Conservation (phyloP, 1,284 basidiomycete genomes). For the Macrocystidia cucumis region DNA sequence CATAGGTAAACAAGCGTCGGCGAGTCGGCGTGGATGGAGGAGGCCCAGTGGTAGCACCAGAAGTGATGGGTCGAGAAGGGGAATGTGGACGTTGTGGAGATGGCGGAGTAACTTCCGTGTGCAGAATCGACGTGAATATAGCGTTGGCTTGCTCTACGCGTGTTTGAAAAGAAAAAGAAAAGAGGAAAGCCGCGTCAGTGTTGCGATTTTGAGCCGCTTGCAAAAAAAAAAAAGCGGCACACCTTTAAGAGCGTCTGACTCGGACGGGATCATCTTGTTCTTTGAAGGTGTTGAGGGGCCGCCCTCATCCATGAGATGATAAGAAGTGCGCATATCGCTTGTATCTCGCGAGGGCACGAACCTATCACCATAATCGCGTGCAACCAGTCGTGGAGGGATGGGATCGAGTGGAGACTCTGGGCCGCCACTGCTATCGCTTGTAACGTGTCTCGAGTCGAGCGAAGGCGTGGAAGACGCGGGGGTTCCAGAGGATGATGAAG, state of each 20-base stretch:
- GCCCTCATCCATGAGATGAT: constrained; percentile 66
- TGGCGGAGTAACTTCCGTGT: constrained; percentile 68
- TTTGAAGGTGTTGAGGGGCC: constrained; percentile 63
- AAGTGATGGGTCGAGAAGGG: constrained; percentile 43
- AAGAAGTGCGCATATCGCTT: constrained; percentile 70
- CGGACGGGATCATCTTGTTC: constrained; percentile 65
- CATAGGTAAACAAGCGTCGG: constrained; percentile 61
- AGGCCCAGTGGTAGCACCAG: constrained; percentile 26
- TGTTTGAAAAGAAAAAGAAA: too few species aligned
- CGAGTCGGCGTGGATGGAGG: constrained; percentile 59
- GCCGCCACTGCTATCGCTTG: constrained; percentile 42
- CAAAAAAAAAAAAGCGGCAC: constrained; percentile 16
- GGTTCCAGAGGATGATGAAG: constrained; percentile 13
- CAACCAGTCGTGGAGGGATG: constrained; percentile 27
- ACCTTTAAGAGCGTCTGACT: constrained; percentile 75
- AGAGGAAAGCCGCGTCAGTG: too few species aligned
- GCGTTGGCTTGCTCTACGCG: constrained; percentile 68
- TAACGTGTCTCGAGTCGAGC: constrained; percentile 44
- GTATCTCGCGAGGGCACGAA: constrained; percentile 67
- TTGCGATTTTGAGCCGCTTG: too few species aligned
- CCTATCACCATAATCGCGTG: constrained; percentile 64
- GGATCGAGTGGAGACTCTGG: constrained; percentile 58
- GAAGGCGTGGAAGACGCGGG: constrained; percentile 39
- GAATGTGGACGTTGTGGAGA: constrained; percentile 53
- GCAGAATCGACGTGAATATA: constrained; percentile 66